Evolutionary conservation across 208 protist species (phyloP), one percentile per base, ranked within the genome.

Genomic region (Leishmania turanica): DNA sequence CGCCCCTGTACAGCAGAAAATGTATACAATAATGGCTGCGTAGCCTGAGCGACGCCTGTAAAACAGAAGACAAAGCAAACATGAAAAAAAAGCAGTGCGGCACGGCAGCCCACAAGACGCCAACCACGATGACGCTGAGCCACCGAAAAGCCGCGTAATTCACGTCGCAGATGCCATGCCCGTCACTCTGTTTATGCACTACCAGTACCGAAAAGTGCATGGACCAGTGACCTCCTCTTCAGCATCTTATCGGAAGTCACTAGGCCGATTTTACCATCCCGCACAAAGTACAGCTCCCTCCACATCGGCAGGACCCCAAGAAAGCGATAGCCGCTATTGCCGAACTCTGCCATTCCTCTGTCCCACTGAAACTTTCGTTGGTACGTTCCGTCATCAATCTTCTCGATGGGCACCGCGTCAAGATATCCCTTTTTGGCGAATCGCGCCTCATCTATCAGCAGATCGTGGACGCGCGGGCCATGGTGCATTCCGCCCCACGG

Each of bases 401-500:
- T 86, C 75, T 96, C 88, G 72, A 98, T 96, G 4, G 92, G 88
- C 31, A 96, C 93, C 60, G 78, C 47, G 71, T 96, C 88, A 0
- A 98, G 84, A 81, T 96, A 97, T 2, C 91, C 93, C 68, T 92
- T 96, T 72, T 92, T 93, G 1, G 80, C 88, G 82, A 98, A 98
- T 9, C 82, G 82, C 3, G 82, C n/a, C 75, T 98, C 93, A 70
- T 96, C 92, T 13, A 56, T 80, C 34, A 98, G 78, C 72, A 97
- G 71, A 42, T 96, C 83, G 70, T 84, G 83, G 45, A 96, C 85
- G 19, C 87, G 89, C n/a, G 90, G 78, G 17, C 93, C 95, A 65
- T 96, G 84, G 66, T 96, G 93, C 88, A 96, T 95, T 47, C 93
- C 93, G 45, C 95, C 95, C 93, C 95, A 98, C 15, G 95, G 93